Conservation (phyloP, 2,329 filamentous ascomycete genomes). For the Tolypocladium tundrense region DNA sequence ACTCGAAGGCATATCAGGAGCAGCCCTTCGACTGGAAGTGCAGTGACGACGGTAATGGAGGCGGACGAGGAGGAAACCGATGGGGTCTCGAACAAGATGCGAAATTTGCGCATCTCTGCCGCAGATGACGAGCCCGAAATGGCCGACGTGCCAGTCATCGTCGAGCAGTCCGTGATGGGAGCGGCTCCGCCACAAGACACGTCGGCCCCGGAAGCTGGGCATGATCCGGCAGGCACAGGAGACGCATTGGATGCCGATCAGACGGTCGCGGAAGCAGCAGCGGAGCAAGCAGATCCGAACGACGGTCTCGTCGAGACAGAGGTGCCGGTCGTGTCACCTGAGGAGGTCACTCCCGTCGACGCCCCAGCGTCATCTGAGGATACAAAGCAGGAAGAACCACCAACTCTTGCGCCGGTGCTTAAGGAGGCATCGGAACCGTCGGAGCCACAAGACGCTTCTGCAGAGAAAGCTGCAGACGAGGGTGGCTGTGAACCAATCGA, state of each 20-base stretch:
- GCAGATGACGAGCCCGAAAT: conserved; percentile 40
- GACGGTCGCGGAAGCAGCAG: conserved; percentile 1
- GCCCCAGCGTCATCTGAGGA: background rate
- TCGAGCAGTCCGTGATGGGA: conserved; percentile 22
- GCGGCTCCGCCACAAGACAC: conserved; percentile 3
- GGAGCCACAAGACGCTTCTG: background rate
- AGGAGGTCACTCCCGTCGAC: background rate
- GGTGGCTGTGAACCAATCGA: background rate
- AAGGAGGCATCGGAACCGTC: background rate
- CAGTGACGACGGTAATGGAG: conserved; percentile 73
- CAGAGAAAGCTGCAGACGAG: background rate
- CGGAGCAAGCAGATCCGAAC: background rate
- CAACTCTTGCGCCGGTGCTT: background rate
- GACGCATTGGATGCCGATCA: conserved; percentile 1
- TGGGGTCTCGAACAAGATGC: conserved; percentile 35
- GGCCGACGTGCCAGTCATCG: conserved; percentile 30
- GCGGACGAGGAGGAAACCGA: conserved; percentile 63
- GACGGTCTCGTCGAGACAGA: background rate
- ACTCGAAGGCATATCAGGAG: conserved; percentile 74
- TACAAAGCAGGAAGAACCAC: background rate
- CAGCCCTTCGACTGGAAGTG: conserved; percentile 68
- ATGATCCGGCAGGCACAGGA: conserved; percentile 3
- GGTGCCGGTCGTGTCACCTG: background rate
- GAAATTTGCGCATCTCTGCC: conserved; percentile 37
- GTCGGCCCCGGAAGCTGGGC: conserved; percentile 3